Evolutionary conservation across 164 flowering plant genomes (phyloP).

Genomic region (Berberis thunbergii): DNA sequence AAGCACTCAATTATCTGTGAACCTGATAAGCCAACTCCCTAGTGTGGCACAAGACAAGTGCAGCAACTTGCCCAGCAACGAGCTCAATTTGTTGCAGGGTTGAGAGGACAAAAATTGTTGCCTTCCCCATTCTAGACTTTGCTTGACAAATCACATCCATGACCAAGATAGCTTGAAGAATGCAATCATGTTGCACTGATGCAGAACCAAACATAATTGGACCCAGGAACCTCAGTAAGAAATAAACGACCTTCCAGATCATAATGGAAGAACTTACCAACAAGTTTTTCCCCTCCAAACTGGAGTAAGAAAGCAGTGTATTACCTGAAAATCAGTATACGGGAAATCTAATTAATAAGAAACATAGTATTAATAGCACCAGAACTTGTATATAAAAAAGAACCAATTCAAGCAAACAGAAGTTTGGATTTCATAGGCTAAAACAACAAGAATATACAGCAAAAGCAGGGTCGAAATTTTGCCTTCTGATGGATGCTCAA

Average conservation of each 20-base stretch:
- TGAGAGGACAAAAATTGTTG: conserved; percentile 93
- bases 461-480: too few species aligned
- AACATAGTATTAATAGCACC: too few species aligned
- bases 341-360: not conserved
- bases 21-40: conserved; percentile 87
- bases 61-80: conserved; percentile 90
- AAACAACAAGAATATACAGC: too few species aligned
- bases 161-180: conserved; percentile 23
- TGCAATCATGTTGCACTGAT: conserved; percentile 98
- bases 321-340: conserved; percentile 46
- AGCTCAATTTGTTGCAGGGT: conserved; percentile 89
- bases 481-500: too few species aligned
- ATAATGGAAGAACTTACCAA: conserved; percentile 55
- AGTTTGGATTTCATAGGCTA: too few species aligned
- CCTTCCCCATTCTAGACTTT: conserved; percentile 97
- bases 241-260: conserved; percentile 42
- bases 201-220: conserved; percentile 57
- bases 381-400: too few species aligned
- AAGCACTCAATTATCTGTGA: not conserved
- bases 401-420: too few species aligned
- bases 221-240: too few species aligned
- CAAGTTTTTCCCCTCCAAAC: conserved; percentile 30
- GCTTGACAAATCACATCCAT: conserved; percentile 99
- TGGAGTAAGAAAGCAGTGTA: conserved; percentile 27
- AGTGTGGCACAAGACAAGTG: conserved; percentile 90